Conservation (phyloP, 2,329 filamentous ascomycete genomes). For the Dactylellina cionopaga region DNA sequence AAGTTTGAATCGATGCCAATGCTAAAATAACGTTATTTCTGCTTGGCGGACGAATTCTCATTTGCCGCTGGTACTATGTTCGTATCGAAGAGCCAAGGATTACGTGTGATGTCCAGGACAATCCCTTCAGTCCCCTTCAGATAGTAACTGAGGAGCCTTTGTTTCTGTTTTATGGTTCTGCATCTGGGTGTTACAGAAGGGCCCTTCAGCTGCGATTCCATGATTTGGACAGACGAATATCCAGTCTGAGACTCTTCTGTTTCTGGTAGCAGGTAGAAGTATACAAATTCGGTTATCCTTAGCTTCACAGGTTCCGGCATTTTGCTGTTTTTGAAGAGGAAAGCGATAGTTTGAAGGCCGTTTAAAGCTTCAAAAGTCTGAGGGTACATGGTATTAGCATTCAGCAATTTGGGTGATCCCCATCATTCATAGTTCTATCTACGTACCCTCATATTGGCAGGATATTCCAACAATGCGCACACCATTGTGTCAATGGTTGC, state of each 20-base stretch:
- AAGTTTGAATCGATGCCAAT: too few species aligned
- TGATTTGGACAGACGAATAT: conserved; percentile 27
- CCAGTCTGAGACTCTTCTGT: conserved; percentile 59
- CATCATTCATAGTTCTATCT: not conserved
- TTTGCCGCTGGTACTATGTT: too few species aligned
- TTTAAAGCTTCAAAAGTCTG: conserved; percentile 84
- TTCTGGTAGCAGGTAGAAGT: conserved; percentile 99
- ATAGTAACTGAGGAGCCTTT: conserved; percentile 78
- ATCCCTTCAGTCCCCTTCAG: conserved; percentile 85
- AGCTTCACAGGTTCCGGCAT: conserved; percentile 91
- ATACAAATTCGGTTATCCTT: conserved; percentile 95
- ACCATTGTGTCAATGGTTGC: conserved; percentile 90
- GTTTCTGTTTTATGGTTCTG: conserved; percentile 82
- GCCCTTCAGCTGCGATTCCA: conserved; percentile 59
- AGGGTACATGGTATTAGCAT: conserved; percentile 2
- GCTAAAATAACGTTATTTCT: too few species aligned
- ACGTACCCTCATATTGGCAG: conserved; percentile 78
- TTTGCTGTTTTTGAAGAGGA: conserved; percentile 86
- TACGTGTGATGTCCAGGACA: conserved; percentile 74
- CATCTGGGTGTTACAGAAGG: conserved; percentile 61
- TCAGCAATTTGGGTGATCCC: not conserved
- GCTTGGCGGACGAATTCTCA: too few species aligned
- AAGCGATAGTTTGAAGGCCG: conserved; percentile 88
- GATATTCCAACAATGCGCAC: conserved; percentile 84
- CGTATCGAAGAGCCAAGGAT: conserved; percentile 21